Evolutionary conservation across 306 rosid genomes (phyloP), one percentile per base, ranked within the genome.

Genomic region (Trifolium fragiferum): DNA sequence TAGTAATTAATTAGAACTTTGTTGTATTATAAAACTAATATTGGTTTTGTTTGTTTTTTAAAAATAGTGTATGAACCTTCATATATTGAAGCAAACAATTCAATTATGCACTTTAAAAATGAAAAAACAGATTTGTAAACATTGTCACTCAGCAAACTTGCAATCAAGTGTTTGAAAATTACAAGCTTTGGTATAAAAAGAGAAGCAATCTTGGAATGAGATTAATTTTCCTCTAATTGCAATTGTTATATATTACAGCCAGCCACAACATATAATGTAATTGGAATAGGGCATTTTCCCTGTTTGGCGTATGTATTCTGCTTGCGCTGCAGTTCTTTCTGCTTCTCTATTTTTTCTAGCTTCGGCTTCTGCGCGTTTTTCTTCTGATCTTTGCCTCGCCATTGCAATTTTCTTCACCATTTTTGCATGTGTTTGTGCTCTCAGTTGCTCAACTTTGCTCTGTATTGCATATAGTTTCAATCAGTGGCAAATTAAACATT

Each of bases 341-440:
- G 96, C 96, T 8, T 90, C 94, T 10, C 73, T 81, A 49, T 81
- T 84, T 81, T 75, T 89, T 59, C 85, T 86, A 8, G 92, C 86
- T 81, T 87, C 98, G 0, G 97, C 98, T 0, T 88, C 88, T 65
- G 83, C 90, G 2, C 87, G 91, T 67, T 90, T 93, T 62, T 89
- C 96, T 70, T 90, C 97, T 3, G 98, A 89, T 70, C 76, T 90
- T 85, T 93, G 97, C 83, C 92, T 90, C 1, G 98, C 88, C 91
- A 93, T 25, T 0, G 91, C 90, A 20, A 90, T 85, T 88, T 89
- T 93, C 77, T 88, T 90, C 80, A 89, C 88, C 86, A 89, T 87
- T 85, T 85, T 90, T 35, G 89, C 94, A 78, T 90, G 89, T 47
- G 96, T 91, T 70, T 93, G 96, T 2, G 89, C 90, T 89, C 87